phyloP scores from a whole-genome alignment of 2,329 filamentous ascomycete species.

The Endoconidiophora polonica region DNA sequence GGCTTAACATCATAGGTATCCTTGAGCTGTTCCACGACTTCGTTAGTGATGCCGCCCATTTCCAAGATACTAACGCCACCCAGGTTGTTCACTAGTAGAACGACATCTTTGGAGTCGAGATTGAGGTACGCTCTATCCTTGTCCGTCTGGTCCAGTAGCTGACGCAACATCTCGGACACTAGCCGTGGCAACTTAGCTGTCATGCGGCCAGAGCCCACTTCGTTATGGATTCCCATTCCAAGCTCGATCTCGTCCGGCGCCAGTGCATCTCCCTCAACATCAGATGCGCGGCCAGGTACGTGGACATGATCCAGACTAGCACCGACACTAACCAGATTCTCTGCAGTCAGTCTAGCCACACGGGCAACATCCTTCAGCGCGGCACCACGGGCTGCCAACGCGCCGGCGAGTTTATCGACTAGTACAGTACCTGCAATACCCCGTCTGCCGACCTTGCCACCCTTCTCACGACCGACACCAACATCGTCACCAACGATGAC shows the following conservation, averaged over 20 bases:
- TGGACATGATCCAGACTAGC: slow-evolving; percentile 84
- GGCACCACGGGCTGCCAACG: slow-evolving; percentile 55
- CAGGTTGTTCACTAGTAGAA: slow-evolving; percentile 59
- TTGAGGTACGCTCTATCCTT: slow-evolving; percentile 53
- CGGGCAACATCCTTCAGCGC: slow-evolving; percentile 53
- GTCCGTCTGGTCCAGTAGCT: slow-evolving; percentile 50
- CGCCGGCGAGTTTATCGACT: slow-evolving; percentile 80
- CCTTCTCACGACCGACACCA: slow-evolving; percentile 63
- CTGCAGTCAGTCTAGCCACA: slow-evolving; percentile 53
- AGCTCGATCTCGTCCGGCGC: slow-evolving; percentile 41
- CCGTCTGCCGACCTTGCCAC: slow-evolving; percentile 81
- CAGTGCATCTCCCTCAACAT: slow-evolving; percentile 36
- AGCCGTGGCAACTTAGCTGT: slow-evolving; percentile 36
- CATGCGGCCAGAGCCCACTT: slow-evolving; percentile 38
- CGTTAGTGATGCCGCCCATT: slow-evolving; percentile 52
- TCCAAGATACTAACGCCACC: slow-evolving; percentile 59
- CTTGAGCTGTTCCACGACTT: slow-evolving; percentile 48
- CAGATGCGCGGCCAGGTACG: slow-evolving; percentile 54
- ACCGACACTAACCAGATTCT: slow-evolving; percentile 71
- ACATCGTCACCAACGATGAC: slow-evolving; percentile 85
- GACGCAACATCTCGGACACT: slow-evolving; percentile 48
- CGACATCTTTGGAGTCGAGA: slow-evolving; percentile 45
- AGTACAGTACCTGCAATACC: slow-evolving; percentile 85
- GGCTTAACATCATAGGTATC: slow-evolving; percentile 42
- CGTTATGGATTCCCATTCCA: slow-evolving; percentile 69